Conservation (phyloP, 202 grass and related monocot genomes). For the Saccharum hybrid region DNA sequence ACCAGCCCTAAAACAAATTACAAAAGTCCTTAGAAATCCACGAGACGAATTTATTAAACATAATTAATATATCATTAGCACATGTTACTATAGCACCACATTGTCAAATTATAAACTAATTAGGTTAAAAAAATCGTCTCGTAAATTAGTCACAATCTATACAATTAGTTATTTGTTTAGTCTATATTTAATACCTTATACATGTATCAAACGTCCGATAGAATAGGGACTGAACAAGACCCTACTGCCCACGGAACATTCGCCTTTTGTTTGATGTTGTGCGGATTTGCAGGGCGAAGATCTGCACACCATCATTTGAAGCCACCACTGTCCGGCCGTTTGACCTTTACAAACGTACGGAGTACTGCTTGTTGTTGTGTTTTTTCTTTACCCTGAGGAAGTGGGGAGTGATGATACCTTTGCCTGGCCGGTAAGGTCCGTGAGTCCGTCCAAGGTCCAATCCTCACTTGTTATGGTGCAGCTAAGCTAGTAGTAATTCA, state of each 20-base stretch:
- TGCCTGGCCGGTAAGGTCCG: not conserved
- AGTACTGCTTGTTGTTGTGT: not conserved
- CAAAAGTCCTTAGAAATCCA: too few relatives aligned
- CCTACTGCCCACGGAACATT: not conserved
- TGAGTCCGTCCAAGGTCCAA: not conserved
- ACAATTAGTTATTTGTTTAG: too few relatives aligned
- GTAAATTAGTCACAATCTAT: too few relatives aligned
- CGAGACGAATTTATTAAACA: too few relatives aligned
- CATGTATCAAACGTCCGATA: too few relatives aligned
- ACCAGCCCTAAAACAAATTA: too few relatives aligned
- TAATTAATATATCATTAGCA: too few relatives aligned
- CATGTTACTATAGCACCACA: too few relatives aligned
- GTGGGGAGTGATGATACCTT: not conserved
- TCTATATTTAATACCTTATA: too few relatives aligned
- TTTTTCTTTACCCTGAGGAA: not conserved
- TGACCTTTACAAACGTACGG: not conserved
- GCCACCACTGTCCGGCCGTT: not conserved
- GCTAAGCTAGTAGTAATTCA: not conserved
- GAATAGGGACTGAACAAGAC: too few relatives aligned
- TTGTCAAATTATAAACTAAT: too few relatives aligned
- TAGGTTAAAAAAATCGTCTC: too few relatives aligned
- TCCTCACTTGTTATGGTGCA: not conserved
- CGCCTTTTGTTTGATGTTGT: not conserved
- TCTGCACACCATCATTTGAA: not conserved
- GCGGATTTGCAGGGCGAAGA: not conserved